phyloP scores from a whole-genome alignment of 2,329 filamentous ascomycete genomes.

The Alternaria viburni region DNA sequence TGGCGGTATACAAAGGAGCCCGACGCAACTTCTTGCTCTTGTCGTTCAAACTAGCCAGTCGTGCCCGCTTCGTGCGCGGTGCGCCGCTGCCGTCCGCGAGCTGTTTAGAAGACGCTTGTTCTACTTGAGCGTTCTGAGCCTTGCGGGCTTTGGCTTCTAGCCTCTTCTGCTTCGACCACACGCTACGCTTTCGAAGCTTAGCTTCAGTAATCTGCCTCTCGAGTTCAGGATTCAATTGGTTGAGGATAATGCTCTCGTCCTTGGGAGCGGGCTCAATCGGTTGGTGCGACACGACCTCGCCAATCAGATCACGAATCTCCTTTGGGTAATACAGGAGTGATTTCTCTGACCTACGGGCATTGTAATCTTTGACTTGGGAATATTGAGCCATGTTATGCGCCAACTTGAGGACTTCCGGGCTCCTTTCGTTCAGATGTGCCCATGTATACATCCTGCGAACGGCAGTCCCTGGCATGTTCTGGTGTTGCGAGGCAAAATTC shows the following conservation, averaged over 20 bases:
- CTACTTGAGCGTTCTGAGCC: conserved; percentile 27
- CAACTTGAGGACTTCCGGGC: conserved; percentile 56
- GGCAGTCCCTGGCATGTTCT: conserved; percentile 42
- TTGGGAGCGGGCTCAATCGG: conserved; percentile 30
- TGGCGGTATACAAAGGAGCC: conserved; percentile 11
- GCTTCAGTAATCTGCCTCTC: conserved; percentile 29
- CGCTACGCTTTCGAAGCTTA: conserved; percentile 16
- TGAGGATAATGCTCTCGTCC: conserved; percentile 36
- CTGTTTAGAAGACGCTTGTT: conserved; percentile 18
- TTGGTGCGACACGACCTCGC: conserved; percentile 25
- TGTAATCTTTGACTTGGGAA: conserved; percentile 23
- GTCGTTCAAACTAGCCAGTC: conserved; percentile 38
- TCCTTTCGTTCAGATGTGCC: conserved; percentile 53
- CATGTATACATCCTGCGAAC: conserved; percentile 59
- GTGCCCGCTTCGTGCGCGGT: conserved; percentile 22
- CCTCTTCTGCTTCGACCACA: conserved; percentile 24
- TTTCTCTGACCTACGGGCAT: conserved; percentile 17
- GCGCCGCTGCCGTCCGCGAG: conserved; percentile 1
- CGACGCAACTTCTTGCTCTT: conserved; percentile 28
- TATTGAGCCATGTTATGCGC: conserved; percentile 58
- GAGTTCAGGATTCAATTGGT: conserved; percentile 27
- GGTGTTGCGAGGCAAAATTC: conserved; percentile 33
- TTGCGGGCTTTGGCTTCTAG: conserved; percentile 24
- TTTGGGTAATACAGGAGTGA: conserved; percentile 42
- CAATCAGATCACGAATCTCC: conserved; percentile 35